phyloP scores from a whole-genome alignment of 2,329 filamentous ascomycete genomes.

The Xylariaceae sp. region DNA sequence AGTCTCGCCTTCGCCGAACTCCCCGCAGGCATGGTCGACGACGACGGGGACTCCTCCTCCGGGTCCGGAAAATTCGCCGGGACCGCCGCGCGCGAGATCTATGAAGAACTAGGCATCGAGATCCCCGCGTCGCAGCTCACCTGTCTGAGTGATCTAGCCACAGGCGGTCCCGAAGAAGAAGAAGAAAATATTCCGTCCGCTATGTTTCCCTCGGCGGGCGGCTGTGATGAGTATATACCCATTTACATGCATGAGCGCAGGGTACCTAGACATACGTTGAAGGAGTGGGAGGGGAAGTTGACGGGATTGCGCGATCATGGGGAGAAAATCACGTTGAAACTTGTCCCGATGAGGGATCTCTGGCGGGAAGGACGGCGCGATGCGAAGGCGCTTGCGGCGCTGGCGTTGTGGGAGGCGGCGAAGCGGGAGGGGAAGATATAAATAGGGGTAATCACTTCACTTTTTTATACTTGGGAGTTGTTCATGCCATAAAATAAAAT shows the following conservation, averaged over 20 bases:
- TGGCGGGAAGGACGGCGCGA: conserved; percentile 55
- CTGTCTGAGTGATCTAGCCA: conserved; percentile 49
- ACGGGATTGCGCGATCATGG: conserved; percentile 54
- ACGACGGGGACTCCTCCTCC: background rate
- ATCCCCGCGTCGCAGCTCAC: conserved; percentile 45
- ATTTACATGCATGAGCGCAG: conserved; percentile 53
- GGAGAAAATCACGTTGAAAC: conserved; percentile 57
- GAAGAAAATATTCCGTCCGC: conserved; percentile 40
- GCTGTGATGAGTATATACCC: conserved; percentile 56
- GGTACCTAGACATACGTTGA: conserved; percentile 45
- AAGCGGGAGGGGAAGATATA: conserved; percentile 39
- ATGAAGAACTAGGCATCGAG: conserved; percentile 54
- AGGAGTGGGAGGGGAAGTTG: conserved; percentile 51
- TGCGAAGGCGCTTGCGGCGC: conserved; percentile 53
- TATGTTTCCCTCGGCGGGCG: conserved; percentile 54
- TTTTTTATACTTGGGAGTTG: background rate
- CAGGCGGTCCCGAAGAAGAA: conserved; percentile 6
- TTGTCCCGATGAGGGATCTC: conserved; percentile 51
- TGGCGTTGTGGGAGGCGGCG: conserved; percentile 55
- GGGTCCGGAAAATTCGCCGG: conserved; percentile 49
- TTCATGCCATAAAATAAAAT: background rate
- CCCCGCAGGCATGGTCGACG: conserved; percentile 55
- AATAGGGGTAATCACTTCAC: background rate
- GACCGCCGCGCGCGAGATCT: conserved; percentile 54
- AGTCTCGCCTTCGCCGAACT: conserved; percentile 52